phyloP scores from a whole-genome alignment of 73 alveolate genomes.

The Paramecium pentaurelia region DNA sequence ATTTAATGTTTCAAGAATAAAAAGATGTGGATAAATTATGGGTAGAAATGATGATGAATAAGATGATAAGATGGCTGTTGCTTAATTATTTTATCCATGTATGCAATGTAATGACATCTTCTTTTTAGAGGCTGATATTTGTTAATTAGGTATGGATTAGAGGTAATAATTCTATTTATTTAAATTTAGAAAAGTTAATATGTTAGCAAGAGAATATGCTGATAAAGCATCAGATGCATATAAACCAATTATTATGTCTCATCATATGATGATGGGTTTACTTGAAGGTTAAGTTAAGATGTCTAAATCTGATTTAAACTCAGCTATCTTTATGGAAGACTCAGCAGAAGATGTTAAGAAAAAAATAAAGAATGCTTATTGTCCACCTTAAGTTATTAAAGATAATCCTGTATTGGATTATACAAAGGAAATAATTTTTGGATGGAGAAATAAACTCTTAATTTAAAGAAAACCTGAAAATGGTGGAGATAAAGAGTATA shows the following conservation, averaged over 20 bases:
- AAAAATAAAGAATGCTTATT: conserved; percentile 95
- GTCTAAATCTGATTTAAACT: conserved; percentile 98
- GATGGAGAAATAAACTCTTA: conserved; percentile 68
- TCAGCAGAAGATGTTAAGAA: conserved; percentile 92
- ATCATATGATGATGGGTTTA: conserved; percentile 94
- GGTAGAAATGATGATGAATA: conserved; percentile 96
- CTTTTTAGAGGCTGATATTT: conserved; percentile 93
- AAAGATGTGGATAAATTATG: conserved; percentile 98
- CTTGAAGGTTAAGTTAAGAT: conserved; percentile 94
- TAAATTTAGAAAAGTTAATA: conserved; percentile 92
- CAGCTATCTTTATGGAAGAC: conserved; percentile 99
- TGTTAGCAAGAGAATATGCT: conserved; percentile 98
- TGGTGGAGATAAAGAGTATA: conserved; percentile 80
- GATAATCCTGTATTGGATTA: conserved; percentile 95
- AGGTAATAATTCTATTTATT: background rate
- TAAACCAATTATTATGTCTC: conserved; percentile 97
- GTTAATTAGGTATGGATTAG: conserved; percentile 98
- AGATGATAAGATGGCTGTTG: conserved; percentile 66
- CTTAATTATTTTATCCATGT: conserved; percentile 43
- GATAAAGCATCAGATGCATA: conserved; percentile 71
- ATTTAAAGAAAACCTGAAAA: conserved; percentile 69
- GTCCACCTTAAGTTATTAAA: conserved; percentile 77
- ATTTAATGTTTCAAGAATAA: conserved; percentile 84
- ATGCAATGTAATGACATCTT: conserved; percentile 99
- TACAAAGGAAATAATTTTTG: conserved; percentile 83